A percentile compares a stretch with the other conserved stretches of the same genome.
phyloP scores from a whole-genome alignment of 2,329 filamentous ascomycete species.

The Paraconiothyrium sp. region DNA sequence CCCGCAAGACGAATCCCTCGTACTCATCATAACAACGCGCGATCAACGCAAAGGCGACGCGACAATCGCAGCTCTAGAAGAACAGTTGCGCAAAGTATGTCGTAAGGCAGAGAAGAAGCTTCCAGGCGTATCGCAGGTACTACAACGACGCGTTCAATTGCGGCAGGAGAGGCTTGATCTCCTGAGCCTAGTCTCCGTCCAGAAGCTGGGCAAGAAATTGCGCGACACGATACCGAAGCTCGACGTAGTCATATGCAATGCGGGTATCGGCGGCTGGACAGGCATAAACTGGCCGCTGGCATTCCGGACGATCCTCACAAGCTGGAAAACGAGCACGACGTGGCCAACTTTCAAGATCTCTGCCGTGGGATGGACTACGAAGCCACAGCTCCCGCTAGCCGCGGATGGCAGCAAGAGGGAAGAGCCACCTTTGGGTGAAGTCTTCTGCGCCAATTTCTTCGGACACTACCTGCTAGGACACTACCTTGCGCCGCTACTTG shows the following conservation, averaged over 20 bases:
- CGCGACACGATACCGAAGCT: constrained; percentile 72
- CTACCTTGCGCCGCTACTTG: constrained; percentile 77
- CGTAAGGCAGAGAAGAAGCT: constrained; percentile 47
- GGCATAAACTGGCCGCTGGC: constrained; percentile 76
- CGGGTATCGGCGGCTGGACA: constrained; percentile 86
- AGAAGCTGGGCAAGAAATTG: constrained; percentile 62
- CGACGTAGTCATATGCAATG: constrained; percentile 84
- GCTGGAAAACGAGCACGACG: constrained; percentile 74
- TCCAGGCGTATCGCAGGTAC: constrained; percentile 51
- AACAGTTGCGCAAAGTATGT: constrained; percentile 65
- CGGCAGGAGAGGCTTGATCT: constrained; percentile 68
- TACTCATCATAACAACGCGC: constrained; percentile 86
- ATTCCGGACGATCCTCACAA: constrained; percentile 65
- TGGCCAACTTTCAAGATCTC: constrained; percentile 82
- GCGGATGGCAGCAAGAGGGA: constrained; percentile 33
- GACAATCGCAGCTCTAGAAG: constrained; percentile 71
- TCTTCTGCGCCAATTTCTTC: constrained; percentile 93
- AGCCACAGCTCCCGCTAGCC: constrained; percentile 59
- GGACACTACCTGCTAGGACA: constrained; percentile 93
- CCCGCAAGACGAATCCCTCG: constrained; percentile 73
- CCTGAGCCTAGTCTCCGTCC: constrained; percentile 63
- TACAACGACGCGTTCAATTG: constrained; percentile 59
- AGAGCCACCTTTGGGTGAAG: constrained; percentile 74
- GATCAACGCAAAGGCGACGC: constrained; percentile 76
- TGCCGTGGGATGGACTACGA: constrained; percentile 63